These are phyloP conservation scores for Gyrodon lividus DNA, from an alignment of 768 basidiomycete genomes.

Conservation along the genomic window DNA sequence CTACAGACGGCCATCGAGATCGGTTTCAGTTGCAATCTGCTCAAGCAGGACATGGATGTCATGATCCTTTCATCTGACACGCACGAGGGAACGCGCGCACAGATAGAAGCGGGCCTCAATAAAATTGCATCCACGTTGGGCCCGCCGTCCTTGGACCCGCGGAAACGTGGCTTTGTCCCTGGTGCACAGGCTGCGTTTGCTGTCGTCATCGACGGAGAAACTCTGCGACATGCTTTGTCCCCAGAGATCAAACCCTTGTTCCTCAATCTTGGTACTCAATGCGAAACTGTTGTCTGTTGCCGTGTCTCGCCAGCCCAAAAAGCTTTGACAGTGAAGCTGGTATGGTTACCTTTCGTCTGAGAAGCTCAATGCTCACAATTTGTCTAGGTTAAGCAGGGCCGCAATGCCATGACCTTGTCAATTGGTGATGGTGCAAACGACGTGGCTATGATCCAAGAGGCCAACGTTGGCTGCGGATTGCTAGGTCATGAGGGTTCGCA, in stretches of 20 bases:
- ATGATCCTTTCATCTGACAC: constrained; percentile 94
- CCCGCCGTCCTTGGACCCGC: constrained; percentile 61
- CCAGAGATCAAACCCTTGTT: constrained; percentile 81
- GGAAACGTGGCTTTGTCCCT: constrained; percentile 63
- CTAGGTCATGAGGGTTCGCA: constrained; percentile 95
- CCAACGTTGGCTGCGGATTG: constrained; percentile 95
- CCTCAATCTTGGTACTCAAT: constrained; percentile 90
- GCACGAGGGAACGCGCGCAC: constrained; percentile 68
- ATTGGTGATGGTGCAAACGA: constrained; percentile 99
- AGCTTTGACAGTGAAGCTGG: constrained; percentile 92
- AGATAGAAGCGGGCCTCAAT: constrained; percentile 91
- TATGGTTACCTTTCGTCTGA: constrained; percentile 34
- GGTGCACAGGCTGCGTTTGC: constrained; percentile 79
- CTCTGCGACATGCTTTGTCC: constrained; percentile 76
- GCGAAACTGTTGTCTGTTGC: constrained; percentile 97
- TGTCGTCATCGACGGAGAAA: constrained; percentile 96
- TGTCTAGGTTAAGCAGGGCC: constrained; percentile 86
- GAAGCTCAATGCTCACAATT: constrained; percentile 3
- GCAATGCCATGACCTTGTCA: constrained; percentile 92
- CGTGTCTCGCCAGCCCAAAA: constrained; percentile 98
- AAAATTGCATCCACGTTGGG: constrained; percentile 89
- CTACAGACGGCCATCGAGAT: constrained; percentile 98
- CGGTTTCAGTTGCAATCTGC: constrained; percentile 90
- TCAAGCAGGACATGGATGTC: constrained; percentile 92
- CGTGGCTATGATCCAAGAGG: constrained; percentile 99